Evolutionary conservation across 2,329 filamentous ascomycete genomes (phyloP).

Genomic region (Helicocarpus griseus): DNA sequence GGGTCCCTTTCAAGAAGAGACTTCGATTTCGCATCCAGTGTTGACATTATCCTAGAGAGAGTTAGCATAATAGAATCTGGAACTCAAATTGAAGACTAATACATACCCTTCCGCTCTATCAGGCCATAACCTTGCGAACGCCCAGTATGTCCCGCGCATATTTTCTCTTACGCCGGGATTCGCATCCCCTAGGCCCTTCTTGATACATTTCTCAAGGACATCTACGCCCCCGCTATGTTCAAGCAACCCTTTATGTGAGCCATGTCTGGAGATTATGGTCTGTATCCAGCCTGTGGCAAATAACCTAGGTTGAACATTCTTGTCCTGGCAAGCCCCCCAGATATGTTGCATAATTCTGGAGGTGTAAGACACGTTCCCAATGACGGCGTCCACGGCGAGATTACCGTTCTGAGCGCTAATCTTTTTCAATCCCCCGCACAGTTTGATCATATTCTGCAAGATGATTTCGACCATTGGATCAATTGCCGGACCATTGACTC

Average conservation of each 20-base stretch:
- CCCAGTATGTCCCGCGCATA: constrained; percentile 80
- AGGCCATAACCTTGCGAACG: constrained; percentile 68
- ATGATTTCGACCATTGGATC: constrained; percentile 86
- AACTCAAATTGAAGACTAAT: constrained; percentile 12
- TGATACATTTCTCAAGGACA: constrained; percentile 75
- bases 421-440: constrained; percentile 84
- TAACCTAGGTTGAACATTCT: constrained; percentile 77
- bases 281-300: constrained; percentile 76
- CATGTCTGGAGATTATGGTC: constrained; percentile 68
- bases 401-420: constrained; percentile 81
- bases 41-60: constrained; percentile 59
- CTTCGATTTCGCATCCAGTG: constrained; percentile 68
- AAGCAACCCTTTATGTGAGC: constrained; percentile 65
- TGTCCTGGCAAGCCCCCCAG: constrained; percentile 74
- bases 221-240: constrained; percentile 80
- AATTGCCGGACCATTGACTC: constrained; percentile 63
- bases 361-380: constrained; percentile 71
- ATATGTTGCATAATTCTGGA: constrained; percentile 77
- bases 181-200: constrained; percentile 77
- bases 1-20: constrained; percentile 73
- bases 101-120: constrained; percentile 62
- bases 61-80: neutral
- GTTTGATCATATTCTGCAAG: constrained; percentile 80
- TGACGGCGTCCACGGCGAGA: constrained; percentile 66
- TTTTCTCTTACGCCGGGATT: constrained; percentile 84